Evolutionary conservation across 139 green algal species (phyloP).

Genomic region (Chlorella vulgaris): DNA sequence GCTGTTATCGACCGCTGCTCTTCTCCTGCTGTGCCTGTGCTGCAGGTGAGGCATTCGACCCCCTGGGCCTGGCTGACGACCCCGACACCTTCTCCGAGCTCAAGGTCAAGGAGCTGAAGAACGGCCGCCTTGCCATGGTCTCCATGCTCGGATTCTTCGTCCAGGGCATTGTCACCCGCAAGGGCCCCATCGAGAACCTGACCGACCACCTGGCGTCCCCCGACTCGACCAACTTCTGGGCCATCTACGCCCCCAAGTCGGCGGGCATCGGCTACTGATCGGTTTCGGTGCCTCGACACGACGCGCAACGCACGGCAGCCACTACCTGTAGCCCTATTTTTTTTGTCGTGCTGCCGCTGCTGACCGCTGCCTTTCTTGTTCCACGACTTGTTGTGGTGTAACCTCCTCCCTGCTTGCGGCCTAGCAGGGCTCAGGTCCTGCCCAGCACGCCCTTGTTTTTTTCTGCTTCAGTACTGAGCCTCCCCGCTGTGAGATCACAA

Average conservation of each 20-base stretch:
- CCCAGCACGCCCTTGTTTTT: no score
- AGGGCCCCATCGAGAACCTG: conserved; percentile 78
- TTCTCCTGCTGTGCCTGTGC: conserved; percentile 33
- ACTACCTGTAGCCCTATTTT: no score
- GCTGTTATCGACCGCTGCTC: background rate
- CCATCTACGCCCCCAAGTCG: background rate
- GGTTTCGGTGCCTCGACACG: no score
- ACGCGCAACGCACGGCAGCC: no score
- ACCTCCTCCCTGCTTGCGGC: no score
- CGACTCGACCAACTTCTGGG: conserved; percentile 7
- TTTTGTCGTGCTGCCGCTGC: no score
- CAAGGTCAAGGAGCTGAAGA: conserved; percentile 90
- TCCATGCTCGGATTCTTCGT: background rate
- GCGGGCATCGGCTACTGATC: no score
- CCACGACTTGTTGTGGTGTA: no score
- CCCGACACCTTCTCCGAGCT: conserved; percentile 84
- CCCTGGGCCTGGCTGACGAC: conserved; percentile 94
- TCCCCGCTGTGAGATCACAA: no score
- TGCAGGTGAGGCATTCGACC: conserved; percentile 90
- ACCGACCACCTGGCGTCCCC: conserved; percentile 67
- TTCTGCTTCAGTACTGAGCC: no score
- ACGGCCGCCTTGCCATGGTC: conserved; percentile 35
- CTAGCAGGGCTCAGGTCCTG: no score
- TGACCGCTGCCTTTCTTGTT: no score
- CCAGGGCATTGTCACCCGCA: conserved; percentile 67